Percentiles rank a stretch among this genome's conserved stretches.
phyloP scores from a whole-genome alignment of 2,329 filamentous ascomycete species.

The Penicillium sp. region DNA sequence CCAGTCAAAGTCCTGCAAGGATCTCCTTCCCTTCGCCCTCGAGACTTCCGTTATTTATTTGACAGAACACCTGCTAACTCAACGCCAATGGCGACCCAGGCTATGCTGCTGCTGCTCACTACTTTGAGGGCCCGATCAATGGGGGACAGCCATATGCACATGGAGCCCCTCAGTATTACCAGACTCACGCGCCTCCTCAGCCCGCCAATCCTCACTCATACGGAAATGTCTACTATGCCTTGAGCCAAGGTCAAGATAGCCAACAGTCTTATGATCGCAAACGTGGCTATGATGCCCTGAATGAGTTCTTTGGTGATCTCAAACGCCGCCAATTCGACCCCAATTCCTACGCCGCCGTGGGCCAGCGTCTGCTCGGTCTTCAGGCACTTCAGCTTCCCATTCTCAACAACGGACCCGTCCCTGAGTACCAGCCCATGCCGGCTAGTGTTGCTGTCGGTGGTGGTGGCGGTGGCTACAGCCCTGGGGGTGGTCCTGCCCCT shows the following conservation, averaged over 20 bases:
- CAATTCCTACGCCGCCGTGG: conserved; percentile 84
- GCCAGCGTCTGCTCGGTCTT: conserved; percentile 79
- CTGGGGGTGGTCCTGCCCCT: conserved; percentile 64
- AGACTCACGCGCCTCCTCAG: conserved; percentile 54
- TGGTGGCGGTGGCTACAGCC: conserved; percentile 51
- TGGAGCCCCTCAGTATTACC: conserved; percentile 52
- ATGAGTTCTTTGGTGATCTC: conserved; percentile 89
- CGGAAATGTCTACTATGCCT: conserved; percentile 74
- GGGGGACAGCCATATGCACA: conserved; percentile 44
- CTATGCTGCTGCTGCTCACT: conserved; percentile 50
- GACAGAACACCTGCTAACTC: background rate
- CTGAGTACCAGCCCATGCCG: conserved; percentile 53
- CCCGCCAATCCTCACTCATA: conserved; percentile 58
- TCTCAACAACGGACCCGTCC: conserved; percentile 57
- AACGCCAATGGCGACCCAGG: conserved; percentile 14
- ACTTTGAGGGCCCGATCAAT: conserved; percentile 53
- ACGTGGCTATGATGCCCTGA: conserved; percentile 81
- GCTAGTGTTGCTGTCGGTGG: conserved; percentile 57
- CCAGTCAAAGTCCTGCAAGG: background rate
- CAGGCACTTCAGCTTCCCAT: conserved; percentile 65
- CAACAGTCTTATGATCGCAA: conserved; percentile 69
- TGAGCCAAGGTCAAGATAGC: conserved; percentile 63
- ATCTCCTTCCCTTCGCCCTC: background rate
- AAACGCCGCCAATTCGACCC: conserved; percentile 91
- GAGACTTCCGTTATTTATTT: background rate